Percentiles rank a stretch among this genome's conserved stretches.
Conservation (phyloP, 352 stramenopile genomes). For the Phytophthora brassicae region DNA sequence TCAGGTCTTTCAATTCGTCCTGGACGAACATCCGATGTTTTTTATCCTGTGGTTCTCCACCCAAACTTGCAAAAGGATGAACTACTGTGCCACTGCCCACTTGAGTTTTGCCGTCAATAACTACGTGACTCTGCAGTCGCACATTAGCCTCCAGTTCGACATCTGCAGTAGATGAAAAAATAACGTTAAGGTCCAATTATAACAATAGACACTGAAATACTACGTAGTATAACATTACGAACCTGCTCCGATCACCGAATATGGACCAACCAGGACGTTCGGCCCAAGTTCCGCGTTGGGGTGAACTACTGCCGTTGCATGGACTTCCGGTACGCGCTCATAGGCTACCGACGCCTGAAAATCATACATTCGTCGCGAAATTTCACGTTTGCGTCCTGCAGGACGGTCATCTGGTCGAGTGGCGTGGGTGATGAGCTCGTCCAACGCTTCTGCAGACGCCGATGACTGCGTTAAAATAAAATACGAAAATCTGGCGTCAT, state of each 20-base stretch:
- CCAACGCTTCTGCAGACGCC: constrained; percentile 37
- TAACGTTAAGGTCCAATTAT: constrained; percentile 13
- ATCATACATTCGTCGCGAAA: constrained; percentile 2
- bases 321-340: constrained; percentile 32
- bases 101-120: constrained; percentile 67
- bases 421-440: constrained; percentile 57
- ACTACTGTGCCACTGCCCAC: constrained; percentile 59
- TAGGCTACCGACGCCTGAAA: constrained; percentile 11
- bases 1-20: constrained; percentile 7
- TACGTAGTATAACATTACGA: neutral
- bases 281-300: constrained; percentile 52
- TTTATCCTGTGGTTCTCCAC: constrained; percentile 80
- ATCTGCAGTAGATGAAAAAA: constrained; percentile 35
- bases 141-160: constrained; percentile 70
- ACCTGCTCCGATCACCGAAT: constrained; percentile 73
- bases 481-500: neutral
- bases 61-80: constrained; percentile 76
- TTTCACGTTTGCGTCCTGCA: constrained; percentile 10
- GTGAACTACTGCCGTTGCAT: constrained; percentile 75
- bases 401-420: constrained; percentile 16
- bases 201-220: constrained; percentile 3
- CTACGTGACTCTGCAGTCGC: constrained; percentile 69
- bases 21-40: constrained; percentile 47
- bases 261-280: constrained; percentile 70
- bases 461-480: constrained; percentile 11